Percentiles rank a stretch among this genome's conserved stretches.
These are phyloP conservation scores for Rhizopogon sp. DNA, from an alignment of 768 basidiomycete species.

Conservation along the genomic window DNA sequence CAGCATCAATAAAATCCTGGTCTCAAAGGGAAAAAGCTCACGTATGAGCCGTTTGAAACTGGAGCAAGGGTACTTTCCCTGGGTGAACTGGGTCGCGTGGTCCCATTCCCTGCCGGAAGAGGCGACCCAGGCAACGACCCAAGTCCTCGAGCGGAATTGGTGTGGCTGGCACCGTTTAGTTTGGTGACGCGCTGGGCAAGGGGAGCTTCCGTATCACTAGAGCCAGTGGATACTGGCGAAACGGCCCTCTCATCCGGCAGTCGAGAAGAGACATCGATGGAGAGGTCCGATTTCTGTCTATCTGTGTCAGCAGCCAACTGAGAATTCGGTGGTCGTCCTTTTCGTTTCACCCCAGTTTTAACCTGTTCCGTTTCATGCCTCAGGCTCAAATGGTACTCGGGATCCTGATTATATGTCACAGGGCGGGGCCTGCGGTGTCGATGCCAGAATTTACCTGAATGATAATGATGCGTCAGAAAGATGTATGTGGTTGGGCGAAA, in stretches of 20 bases:
- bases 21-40: conserved; percentile 17
- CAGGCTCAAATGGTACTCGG: conserved; percentile 58
- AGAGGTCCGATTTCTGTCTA: conserved; percentile 35
- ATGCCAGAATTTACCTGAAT: conserved; percentile 84
- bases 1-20: conserved; percentile 27
- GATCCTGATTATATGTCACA: conserved; percentile 74
- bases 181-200: conserved; percentile 60
- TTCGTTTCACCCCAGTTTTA: conserved; percentile 53
- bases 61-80: conserved; percentile 5
- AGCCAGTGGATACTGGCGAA: conserved; percentile 69
- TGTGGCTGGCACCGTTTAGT: conserved; percentile 43
- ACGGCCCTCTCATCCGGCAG: conserved; percentile 45
- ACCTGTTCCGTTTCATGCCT: conserved; percentile 53
- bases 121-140: conserved; percentile 11
- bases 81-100: conserved; percentile 14
- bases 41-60: conserved; percentile 17
- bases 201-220: conserved; percentile 70
- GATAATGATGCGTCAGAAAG: conserved; percentile 4
- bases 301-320: conserved; percentile 33
- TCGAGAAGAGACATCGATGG: conserved; percentile 29
- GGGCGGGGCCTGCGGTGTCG: conserved; percentile 77
- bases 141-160: background rate
- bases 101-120: conserved; percentile 12
- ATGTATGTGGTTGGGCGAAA: conserved; percentile 2
- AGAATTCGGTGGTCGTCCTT: conserved; percentile 23